Conservation (phyloP, 1,139 yeast genomes). For the Yamadazyma atmosphaerica region DNA sequence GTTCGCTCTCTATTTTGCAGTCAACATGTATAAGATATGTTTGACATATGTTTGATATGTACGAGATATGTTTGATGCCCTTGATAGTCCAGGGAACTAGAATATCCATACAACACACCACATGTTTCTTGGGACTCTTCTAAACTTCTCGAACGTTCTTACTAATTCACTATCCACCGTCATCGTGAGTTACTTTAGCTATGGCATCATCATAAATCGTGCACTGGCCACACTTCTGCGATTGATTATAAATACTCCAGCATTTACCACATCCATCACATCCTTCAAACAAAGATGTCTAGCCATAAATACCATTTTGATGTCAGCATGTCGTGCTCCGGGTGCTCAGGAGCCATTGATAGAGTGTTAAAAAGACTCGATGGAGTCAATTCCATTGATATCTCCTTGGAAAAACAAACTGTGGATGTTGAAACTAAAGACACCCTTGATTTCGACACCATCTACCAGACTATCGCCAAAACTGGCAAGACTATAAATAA, state of each 20-base stretch:
- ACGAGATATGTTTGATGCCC: too few species aligned
- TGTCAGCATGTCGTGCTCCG: slow-evolving; percentile 80
- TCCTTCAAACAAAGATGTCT: slow-evolving; percentile 5
- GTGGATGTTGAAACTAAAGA: slow-evolving; percentile 71
- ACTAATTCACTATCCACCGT: not conserved
- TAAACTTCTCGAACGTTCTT: too few species aligned
- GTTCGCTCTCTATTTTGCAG: too few species aligned
- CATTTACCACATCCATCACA: not conserved
- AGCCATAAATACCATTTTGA: slow-evolving; percentile 62
- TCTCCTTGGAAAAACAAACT: slow-evolving; percentile 76
- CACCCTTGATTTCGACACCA: slow-evolving; percentile 66
- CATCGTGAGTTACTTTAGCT: not conserved
- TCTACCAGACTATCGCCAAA: slow-evolving; percentile 75
- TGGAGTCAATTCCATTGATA: slow-evolving; percentile 71
- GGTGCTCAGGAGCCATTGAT: slow-evolving; percentile 87
- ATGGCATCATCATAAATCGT: not conserved
- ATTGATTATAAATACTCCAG: not conserved
- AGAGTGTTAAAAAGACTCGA: slow-evolving; percentile 71
- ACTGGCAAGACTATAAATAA: slow-evolving; percentile 84
- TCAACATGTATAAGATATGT: too few species aligned
- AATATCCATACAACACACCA: too few species aligned
- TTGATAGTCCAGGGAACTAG: too few species aligned
- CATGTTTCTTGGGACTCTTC: too few species aligned
- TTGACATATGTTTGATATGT: too few species aligned
- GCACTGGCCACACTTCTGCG: not conserved